Evolutionary conservation across 768 basidiomycete genomes (phyloP).

Genomic region (Leccinum barrowsii): DNA sequence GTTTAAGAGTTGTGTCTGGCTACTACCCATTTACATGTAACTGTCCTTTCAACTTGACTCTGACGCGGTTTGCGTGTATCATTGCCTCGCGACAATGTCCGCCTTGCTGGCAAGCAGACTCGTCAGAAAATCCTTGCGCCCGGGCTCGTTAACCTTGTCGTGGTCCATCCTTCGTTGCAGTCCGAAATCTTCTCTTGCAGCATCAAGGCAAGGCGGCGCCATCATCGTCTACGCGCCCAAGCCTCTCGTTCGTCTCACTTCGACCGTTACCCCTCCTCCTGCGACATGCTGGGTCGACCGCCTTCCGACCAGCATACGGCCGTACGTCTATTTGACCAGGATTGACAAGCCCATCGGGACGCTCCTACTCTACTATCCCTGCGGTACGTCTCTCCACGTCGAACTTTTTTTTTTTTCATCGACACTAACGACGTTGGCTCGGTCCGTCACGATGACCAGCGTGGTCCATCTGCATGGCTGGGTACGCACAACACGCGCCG

Average conservation of each 20-base stretch:
- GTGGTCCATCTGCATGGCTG: slow-evolving; percentile 98
- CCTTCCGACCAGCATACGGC: slow-evolving; percentile 55
- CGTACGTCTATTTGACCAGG: slow-evolving; percentile 84
- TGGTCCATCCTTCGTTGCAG: neutral
- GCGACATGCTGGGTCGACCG: slow-evolving; percentile 63
- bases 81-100: slow-evolving; percentile 11
- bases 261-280: slow-evolving; percentile 16
- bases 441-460: slow-evolving; percentile 47
- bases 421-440: neutral
- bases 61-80: neutral
- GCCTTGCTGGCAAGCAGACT: slow-evolving; percentile 3
- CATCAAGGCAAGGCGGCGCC: neutral
- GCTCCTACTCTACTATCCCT: slow-evolving; percentile 87
- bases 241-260: slow-evolving; percentile 14
- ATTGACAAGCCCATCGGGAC: slow-evolving; percentile 97
- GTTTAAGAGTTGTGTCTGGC: slow-evolving; percentile 10
- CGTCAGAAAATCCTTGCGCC: neutral
- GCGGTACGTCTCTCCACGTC: slow-evolving; percentile 54
- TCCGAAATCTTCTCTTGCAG: neutral
- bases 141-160: neutral
- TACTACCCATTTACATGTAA: slow-evolving; percentile 6
- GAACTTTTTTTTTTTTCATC: neutral
- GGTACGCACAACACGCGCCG: slow-evolving; percentile 72
- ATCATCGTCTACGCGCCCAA: neutral
- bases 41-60: neutral